Percentiles rank a stretch among this genome's conserved stretches.
Evolutionary conservation across 2,329 filamentous ascomycete genomes (phyloP).

Genomic region (Colletotrichum limetticola): DNA sequence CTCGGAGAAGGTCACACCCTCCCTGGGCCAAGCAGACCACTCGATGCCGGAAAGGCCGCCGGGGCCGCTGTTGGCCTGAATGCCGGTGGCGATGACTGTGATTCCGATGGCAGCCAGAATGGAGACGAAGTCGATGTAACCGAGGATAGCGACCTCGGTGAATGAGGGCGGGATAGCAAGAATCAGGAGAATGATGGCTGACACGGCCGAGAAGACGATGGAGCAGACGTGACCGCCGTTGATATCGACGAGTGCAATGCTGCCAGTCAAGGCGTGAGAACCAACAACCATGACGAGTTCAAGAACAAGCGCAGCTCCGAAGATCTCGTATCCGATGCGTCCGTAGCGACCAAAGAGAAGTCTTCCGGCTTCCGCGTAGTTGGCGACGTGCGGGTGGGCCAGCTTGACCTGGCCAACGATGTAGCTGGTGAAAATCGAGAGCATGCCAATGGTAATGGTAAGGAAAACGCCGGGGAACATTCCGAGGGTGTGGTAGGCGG

Average conservation of each 20-base stretch:
- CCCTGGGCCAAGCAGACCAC: conserved; percentile 59
- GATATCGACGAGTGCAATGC: conserved; percentile 74
- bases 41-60: conserved; percentile 47
- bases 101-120: conserved; percentile 66
- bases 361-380: conserved; percentile 76
- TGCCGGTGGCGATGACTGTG: conserved; percentile 45
- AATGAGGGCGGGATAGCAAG: conserved; percentile 60
- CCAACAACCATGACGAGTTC: conserved; percentile 77
- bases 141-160: conserved; percentile 60
- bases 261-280: conserved; percentile 78
- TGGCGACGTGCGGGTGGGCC: conserved; percentile 65
- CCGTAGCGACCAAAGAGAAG: conserved; percentile 63
- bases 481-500: conserved; percentile 62
- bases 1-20: conserved; percentile 58
- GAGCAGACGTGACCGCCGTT: conserved; percentile 64
- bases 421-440: conserved; percentile 60
- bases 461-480: conserved; percentile 61
- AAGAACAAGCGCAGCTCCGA: conserved; percentile 69
- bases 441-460: conserved; percentile 53
- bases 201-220: conserved; percentile 56
- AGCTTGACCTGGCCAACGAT: conserved; percentile 61
- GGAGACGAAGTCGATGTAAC: conserved; percentile 68
- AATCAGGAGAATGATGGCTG: conserved; percentile 56
- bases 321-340: conserved; percentile 67
- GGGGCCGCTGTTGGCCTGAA: conserved; percentile 43